Evolutionary conservation across 495 filamentous ascomycete species (phyloP).

Genomic region (Annulohypoxylon bovei): DNA sequence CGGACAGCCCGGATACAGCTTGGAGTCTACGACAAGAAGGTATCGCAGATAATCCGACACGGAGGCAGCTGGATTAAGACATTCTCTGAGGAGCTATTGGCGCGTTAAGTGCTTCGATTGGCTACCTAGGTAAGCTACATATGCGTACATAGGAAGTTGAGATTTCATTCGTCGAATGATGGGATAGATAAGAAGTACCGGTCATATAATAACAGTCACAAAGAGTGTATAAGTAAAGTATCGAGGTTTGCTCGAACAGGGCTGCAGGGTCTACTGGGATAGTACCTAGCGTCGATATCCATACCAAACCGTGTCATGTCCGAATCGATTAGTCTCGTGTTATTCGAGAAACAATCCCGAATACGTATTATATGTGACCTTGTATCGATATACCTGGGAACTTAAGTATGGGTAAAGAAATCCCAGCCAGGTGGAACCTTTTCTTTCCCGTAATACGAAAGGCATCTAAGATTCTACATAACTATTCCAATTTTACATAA

Average conservation of each 20-base stretch:
- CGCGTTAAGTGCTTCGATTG: too few relatives aligned
- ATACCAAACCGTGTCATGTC: constrained; percentile 9
- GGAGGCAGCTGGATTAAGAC: constrained; percentile 17
- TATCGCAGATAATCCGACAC: neutral
- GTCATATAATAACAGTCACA: neutral
- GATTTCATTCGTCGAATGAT: neutral
- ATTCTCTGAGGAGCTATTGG: too few relatives aligned
- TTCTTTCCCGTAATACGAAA: neutral
- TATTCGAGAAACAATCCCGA: constrained; percentile 10
- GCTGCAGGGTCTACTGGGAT: neutral
- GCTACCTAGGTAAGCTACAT: neutral
- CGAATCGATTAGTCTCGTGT: constrained; percentile 13
- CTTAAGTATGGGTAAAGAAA: neutral
- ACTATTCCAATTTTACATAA: neutral
- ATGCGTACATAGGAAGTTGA: neutral
- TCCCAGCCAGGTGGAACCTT: constrained; percentile 9
- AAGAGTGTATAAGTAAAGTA: neutral
- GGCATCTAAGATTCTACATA: neutral
- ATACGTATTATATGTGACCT: neutral
- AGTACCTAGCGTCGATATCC: constrained; percentile 36
- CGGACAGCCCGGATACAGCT: too few relatives aligned
- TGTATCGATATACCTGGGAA: neutral
- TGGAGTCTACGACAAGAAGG: too few relatives aligned
- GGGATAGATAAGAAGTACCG: neutral
- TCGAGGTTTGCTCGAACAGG: neutral